Percentiles rank a stretch among this genome's conserved stretches.
Conservation (phyloP, 306 rosid species). For the Prunus mongolica region DNA sequence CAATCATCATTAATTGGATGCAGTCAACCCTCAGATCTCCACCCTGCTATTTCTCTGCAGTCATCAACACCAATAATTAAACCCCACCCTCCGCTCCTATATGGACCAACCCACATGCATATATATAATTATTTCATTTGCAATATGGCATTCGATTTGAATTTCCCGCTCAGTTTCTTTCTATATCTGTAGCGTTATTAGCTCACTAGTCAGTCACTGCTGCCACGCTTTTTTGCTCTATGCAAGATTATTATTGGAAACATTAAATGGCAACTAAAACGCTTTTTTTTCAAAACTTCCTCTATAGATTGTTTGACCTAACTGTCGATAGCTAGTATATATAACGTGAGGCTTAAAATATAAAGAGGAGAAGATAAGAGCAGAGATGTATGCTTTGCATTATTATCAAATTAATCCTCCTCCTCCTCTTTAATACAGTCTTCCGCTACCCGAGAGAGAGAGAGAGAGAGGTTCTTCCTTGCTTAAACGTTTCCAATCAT, state of each 20-base stretch:
- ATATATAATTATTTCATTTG: not conserved
- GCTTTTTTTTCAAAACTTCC: not conserved
- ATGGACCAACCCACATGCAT: constrained; percentile 24
- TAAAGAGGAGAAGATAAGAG: not conserved
- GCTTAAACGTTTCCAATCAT: too few species aligned
- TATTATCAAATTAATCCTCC: too few species aligned
- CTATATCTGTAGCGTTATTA: not conserved
- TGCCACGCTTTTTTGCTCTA: not conserved
- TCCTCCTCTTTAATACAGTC: too few species aligned
- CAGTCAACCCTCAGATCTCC: constrained; percentile 15
- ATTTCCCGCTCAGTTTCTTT: constrained; percentile 43
- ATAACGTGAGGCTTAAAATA: too few species aligned
- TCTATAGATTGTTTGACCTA: not conserved
- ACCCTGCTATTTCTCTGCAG: constrained; percentile 3
- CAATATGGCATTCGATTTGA: constrained; percentile 46
- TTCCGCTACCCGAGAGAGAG: too few species aligned
- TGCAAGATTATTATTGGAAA: constrained; percentile 10
- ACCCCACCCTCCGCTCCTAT: not conserved
- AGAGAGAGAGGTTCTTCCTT: too few species aligned
- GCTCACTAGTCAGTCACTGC: not conserved
- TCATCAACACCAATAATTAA: constrained; percentile 11
- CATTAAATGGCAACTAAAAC: constrained; percentile 12
- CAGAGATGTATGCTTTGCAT: too few species aligned
- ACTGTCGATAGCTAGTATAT: not conserved
- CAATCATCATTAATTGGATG: constrained; percentile 30